phyloP scores from a whole-genome alignment of 345 rosid species.

The Rhodamnia rubescens region DNA sequence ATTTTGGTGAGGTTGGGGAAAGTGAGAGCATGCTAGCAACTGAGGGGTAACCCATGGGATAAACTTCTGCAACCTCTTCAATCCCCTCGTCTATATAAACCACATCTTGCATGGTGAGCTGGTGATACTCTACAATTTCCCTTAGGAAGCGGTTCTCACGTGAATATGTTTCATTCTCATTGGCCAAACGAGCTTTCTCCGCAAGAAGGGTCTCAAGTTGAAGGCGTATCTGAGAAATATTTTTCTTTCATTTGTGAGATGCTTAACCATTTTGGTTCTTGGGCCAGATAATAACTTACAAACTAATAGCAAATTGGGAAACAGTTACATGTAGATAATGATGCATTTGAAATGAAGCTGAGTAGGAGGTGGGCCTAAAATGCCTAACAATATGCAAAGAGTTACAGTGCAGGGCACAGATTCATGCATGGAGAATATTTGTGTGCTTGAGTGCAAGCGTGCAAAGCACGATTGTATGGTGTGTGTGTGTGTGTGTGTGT shows the following conservation, averaged over 20 bases:
- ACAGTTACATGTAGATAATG: not conserved
- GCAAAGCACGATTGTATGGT: too few relatives aligned
- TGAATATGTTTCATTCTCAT: constrained; percentile 71
- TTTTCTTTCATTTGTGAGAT: not conserved
- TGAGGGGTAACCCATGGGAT: constrained; percentile 24
- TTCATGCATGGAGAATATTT: not conserved
- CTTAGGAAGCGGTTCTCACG: constrained; percentile 89
- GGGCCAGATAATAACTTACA: not conserved
- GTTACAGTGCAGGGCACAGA: not conserved
- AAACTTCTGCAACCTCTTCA: constrained; percentile 68
- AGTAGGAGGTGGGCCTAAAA: not conserved
- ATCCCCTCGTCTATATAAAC: constrained; percentile 81
- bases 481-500: too few relatives aligned
- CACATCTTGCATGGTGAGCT: constrained; percentile 91
- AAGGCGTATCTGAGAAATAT: constrained; percentile 58
- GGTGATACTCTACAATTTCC: constrained; percentile 95
- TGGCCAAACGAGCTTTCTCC: constrained; percentile 91
- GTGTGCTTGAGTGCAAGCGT: not conserved
- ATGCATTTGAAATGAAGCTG: not conserved
- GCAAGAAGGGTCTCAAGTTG: constrained; percentile 95
- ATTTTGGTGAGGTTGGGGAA: constrained; percentile 46
- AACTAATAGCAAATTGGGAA: not conserved
- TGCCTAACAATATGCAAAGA: not conserved
- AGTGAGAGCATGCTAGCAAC: constrained; percentile 31
- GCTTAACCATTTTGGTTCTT: not conserved